Base-by-base conservation (phyloP, 345 rosid species). In the Populus alba region DNA sequence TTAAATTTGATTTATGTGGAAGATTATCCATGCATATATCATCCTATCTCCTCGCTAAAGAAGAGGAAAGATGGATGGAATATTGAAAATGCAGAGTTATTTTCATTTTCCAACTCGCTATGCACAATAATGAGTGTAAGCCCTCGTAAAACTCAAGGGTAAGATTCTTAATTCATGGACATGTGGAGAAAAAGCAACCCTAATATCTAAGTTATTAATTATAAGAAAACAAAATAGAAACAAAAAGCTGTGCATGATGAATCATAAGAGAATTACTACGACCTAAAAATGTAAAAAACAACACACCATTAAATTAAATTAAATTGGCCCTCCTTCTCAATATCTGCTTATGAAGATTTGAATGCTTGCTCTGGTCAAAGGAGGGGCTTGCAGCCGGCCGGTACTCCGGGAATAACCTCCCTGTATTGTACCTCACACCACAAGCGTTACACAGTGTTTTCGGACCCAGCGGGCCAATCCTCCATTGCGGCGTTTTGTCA, bases 361-460 rank as follows among this genome's bases (percentile, higher is more conserved):
- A 72, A 2, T 72, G 75, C 17, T 13, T 13, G 27, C 4, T n/a
- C 59, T 6, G 7, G 22, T 72, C 63, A 35, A 72, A 72, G 17
- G 33, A 35, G 13, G 75, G 75, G 47, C 75, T 72, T 15, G 66
- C 43, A 11, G 77, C 77, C 0, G 77, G 77, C 23, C 77, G 68
- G 22, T 74, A 74, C 55, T 59, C 77, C 31, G 77, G 53, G 25
- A 74, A 13, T 7, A 74, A n/a, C 51, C 68, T 49, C 18, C 77
- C 77, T 1, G 77, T 38, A 9, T 11, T 57, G 27, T 55, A 73
- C 66, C 75, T 33, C 7, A 73, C 66, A 0, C 75, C 75, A 33
- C 75, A 72, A 8, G 75, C 66, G 70, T 67, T 67, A 35, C 73
- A 70, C 38, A 70, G 59, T 23, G 75, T 59, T 37, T 25, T 74